Conservation (phyloP, 2,329 filamentous ascomycete species). For the Trichoderma simmonsii region DNA sequence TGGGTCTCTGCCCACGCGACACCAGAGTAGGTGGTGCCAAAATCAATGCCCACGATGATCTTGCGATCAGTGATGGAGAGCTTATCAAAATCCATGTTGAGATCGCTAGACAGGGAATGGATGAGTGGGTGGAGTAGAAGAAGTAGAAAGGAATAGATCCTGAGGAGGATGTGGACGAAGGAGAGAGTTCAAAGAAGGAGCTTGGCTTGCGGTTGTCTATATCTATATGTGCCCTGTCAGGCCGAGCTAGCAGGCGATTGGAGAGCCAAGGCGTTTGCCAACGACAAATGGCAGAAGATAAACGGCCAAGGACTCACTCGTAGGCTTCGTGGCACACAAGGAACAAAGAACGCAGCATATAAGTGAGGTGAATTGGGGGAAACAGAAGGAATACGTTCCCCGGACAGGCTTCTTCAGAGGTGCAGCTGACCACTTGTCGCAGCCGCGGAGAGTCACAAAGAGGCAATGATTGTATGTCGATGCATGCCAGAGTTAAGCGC, state of each 20-base stretch:
- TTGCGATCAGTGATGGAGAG: constrained; percentile 36
- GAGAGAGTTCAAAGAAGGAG: not conserved
- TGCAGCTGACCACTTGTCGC: not conserved
- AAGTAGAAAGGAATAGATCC: not conserved
- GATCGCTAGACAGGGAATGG: not conserved
- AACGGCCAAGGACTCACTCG: not conserved
- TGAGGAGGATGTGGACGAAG: not conserved
- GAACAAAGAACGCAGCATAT: not conserved
- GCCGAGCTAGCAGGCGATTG: not conserved
- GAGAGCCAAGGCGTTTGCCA: not conserved
- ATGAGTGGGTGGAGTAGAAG: not conserved
- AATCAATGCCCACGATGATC: constrained; percentile 51
- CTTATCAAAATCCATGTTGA: constrained; percentile 36
- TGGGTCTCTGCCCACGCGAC: constrained; percentile 47
- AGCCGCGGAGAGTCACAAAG: not conserved
- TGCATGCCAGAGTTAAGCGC: not conserved
- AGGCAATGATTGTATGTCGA: not conserved
- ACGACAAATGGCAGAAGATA: not conserved
- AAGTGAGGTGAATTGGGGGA: not conserved
- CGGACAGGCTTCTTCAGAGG: not conserved
- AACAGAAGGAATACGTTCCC: not conserved
- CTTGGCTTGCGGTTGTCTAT: not conserved
- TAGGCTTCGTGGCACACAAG: not conserved
- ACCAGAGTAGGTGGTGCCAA: constrained; percentile 53
- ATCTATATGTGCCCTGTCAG: not conserved